Conservation (phyloP, 2,329 filamentous ascomycete species). For the Nigrospora osmanthi region DNA sequence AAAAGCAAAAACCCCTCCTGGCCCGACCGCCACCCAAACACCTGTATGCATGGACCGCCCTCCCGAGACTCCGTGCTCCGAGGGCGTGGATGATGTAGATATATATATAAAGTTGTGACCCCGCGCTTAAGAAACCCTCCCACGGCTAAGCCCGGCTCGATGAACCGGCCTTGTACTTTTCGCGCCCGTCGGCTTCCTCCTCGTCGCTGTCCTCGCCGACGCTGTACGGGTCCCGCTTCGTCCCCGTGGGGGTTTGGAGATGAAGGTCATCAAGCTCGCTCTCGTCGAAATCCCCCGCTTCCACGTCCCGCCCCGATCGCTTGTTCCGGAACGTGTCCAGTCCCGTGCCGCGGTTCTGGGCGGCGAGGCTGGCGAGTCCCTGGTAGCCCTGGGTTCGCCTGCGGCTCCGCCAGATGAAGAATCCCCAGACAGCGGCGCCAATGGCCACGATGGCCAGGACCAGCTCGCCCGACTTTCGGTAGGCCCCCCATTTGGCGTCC, state of each 20-base stretch:
- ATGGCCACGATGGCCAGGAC: slow-evolving; percentile 76
- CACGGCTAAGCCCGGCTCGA: slow-evolving; percentile 1
- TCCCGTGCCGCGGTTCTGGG: slow-evolving; percentile 24
- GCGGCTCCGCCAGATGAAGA: slow-evolving; percentile 57
- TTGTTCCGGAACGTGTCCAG: slow-evolving; percentile 41
- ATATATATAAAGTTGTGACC: too few relatives aligned
- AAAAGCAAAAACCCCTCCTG: too few relatives aligned
- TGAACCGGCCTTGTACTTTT: slow-evolving; percentile 8
- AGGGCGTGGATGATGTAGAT: too few relatives aligned
- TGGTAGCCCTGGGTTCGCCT: slow-evolving; percentile 47
- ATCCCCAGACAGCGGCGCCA: slow-evolving; percentile 67
- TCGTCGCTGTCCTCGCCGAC: slow-evolving; percentile 51
- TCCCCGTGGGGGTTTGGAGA: slow-evolving; percentile 35
- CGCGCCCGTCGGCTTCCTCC: slow-evolving; percentile 23
- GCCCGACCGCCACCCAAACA: too few relatives aligned
- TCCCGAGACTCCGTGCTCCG: too few relatives aligned
- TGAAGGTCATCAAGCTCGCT: slow-evolving; percentile 56
- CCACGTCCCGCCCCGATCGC: slow-evolving; percentile 41
- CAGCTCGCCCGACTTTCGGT: slow-evolving; percentile 79
- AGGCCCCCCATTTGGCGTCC: slow-evolving; percentile 81
- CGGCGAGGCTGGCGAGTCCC: slow-evolving; percentile 33
- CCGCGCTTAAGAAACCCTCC: too few relatives aligned
- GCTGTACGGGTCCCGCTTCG: slow-evolving; percentile 40
- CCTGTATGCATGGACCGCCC: too few relatives aligned
- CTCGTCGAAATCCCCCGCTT: slow-evolving; percentile 60